Percentiles rank a stretch among this genome's conserved stretches.
These are phyloP conservation scores for Metschnikowia kunwiensis DNA, from an alignment of 805 yeast species.

Conservation along the genomic window DNA sequence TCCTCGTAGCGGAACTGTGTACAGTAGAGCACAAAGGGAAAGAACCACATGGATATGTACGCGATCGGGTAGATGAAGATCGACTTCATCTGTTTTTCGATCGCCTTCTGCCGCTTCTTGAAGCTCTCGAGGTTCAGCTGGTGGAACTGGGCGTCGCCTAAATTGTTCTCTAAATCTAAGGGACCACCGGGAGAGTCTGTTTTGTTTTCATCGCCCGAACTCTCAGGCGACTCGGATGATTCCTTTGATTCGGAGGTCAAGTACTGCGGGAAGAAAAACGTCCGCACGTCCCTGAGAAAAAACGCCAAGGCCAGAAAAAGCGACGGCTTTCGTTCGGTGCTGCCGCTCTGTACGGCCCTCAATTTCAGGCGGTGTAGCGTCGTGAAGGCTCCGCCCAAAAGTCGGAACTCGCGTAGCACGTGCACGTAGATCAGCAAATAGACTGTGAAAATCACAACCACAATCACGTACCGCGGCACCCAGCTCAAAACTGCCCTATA, in stretches of 20 bases:
- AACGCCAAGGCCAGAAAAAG: slow-evolving; percentile 33
- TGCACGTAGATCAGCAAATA: slow-evolving; percentile 71
- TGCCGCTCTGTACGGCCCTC: not conserved
- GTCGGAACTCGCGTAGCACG: slow-evolving; percentile 60
- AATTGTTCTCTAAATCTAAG: slow-evolving; percentile 20
- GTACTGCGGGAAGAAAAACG: slow-evolving; percentile 27
- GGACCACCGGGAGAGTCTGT: slow-evolving; percentile 8
- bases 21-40: slow-evolving; percentile 68
- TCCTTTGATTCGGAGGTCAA: slow-evolving; percentile 25
- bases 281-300: slow-evolving; percentile 24
- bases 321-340: slow-evolving; percentile 16
- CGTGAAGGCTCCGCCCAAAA: slow-evolving; percentile 47
- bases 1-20: slow-evolving; percentile 51
- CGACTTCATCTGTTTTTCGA: slow-evolving; percentile 73
- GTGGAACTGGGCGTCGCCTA: slow-evolving; percentile 45
- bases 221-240: not conserved
- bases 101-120: slow-evolving; percentile 58
- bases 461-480: slow-evolving; percentile 74
- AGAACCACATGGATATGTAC: slow-evolving; percentile 75
- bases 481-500: slow-evolving; percentile 70
- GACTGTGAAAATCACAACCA: slow-evolving; percentile 57
- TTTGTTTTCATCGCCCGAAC: slow-evolving; percentile 7
- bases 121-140: slow-evolving; percentile 59
- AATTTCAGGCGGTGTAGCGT: slow-evolving; percentile 25
- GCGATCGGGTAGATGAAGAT: slow-evolving; percentile 84